Percentiles rank a stretch among this genome's conserved stretches.
Evolutionary conservation across 768 basidiomycete species (phyloP).

Genomic region (Gymnopilus junonius): DNA sequence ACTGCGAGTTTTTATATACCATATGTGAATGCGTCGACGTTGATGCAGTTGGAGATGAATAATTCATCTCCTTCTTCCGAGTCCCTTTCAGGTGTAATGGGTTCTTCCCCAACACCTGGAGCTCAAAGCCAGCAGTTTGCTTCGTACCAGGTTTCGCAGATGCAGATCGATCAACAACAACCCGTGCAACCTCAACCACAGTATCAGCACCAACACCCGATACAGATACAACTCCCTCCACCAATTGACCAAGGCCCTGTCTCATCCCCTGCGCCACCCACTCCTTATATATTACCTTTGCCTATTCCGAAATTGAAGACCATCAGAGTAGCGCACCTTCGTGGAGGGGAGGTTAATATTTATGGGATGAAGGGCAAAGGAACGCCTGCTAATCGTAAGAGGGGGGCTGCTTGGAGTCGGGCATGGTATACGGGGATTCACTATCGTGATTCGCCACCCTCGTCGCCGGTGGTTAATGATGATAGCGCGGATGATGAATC

Average conservation of each 20-base stretch:
- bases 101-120: not conserved
- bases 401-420: slow-evolving; percentile 33
- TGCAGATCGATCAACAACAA: not conserved
- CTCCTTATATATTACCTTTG: slow-evolving; percentile 34
- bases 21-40: slow-evolving; percentile 3
- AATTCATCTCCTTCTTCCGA: not conserved
- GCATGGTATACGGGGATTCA: slow-evolving; percentile 16
- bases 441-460: too few species aligned
- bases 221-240: slow-evolving; percentile 19
- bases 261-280: slow-evolving; percentile 14
- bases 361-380: slow-evolving; percentile 34
- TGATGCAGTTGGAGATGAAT: not conserved
- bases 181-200: slow-evolving; percentile 1
- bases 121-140: not conserved
- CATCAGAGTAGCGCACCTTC: slow-evolving; percentile 32
- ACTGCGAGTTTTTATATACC: slow-evolving; percentile 36
- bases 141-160: not conserved
- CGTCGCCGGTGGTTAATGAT: not conserved
- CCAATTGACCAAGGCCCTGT: slow-evolving; percentile 10
- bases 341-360: slow-evolving; percentile 31
- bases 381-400: slow-evolving; percentile 35
- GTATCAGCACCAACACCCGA: slow-evolving; percentile 18
- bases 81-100: not conserved
- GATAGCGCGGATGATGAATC: not conserved
- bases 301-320: slow-evolving; percentile 39